Evolutionary conservation across 495 filamentous ascomycete species (phyloP).

Genomic region (Pseudotulostoma volvatum): DNA sequence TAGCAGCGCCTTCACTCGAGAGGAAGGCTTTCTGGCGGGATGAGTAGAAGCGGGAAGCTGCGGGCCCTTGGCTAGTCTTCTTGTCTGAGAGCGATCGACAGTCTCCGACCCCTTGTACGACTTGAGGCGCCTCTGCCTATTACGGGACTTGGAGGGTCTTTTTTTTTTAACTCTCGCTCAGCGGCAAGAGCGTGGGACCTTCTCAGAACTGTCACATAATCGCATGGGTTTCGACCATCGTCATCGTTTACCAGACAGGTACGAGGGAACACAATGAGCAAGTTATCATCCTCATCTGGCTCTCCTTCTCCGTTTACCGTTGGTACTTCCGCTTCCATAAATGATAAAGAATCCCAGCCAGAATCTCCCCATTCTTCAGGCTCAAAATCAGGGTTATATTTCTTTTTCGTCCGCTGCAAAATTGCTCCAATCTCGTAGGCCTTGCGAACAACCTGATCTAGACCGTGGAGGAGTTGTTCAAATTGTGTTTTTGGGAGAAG

Average conservation of each 20-base stretch:
- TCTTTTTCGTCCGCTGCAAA: conserved; percentile 5
- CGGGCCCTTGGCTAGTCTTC: background rate
- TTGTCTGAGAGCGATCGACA: background rate
- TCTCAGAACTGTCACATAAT: conserved; percentile 2
- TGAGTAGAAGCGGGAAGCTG: too few relatives aligned
- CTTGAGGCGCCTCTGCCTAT: background rate
- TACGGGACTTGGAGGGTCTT: conserved; percentile 2
- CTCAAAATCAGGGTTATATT: conserved; percentile 11
- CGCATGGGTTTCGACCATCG: conserved; percentile 2
- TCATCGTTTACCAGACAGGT: conserved; percentile 4
- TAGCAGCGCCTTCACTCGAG: too few relatives aligned
- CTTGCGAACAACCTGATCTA: conserved; percentile 8
- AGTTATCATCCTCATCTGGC: conserved; percentile 1
- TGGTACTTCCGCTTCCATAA: conserved; percentile 2
- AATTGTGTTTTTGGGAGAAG: conserved; percentile 7
- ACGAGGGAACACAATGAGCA: conserved; percentile 9
- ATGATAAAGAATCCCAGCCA: conserved; percentile 6
- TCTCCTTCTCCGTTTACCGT: background rate
- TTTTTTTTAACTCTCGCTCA: conserved; percentile 1
- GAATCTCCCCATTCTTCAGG: conserved; percentile 4
- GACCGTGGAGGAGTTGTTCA: conserved; percentile 2
- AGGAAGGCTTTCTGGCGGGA: too few relatives aligned
- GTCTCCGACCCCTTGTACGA: background rate
- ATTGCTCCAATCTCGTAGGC: conserved; percentile 8
- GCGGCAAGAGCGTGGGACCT: background rate